phyloP scores from a whole-genome alignment of 129 eudicot genomes.

The Tagetes erecta region DNA sequence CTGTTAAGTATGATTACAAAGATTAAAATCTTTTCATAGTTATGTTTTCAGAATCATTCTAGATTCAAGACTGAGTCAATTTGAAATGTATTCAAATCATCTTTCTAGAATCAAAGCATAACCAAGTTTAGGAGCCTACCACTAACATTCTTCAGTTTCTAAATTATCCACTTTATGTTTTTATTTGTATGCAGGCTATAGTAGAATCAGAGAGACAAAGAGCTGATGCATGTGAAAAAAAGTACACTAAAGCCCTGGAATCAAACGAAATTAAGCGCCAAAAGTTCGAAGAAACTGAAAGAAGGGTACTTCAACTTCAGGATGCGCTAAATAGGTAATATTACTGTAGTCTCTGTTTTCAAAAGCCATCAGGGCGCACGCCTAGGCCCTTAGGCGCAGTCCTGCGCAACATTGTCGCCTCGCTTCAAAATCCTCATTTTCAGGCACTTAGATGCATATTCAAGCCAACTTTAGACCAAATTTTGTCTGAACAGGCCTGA shows the following conservation, averaged over 20 bases:
- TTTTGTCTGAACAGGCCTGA: no score
- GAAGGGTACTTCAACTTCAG: slow-evolving; percentile 71
- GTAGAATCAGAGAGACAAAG: slow-evolving; percentile 70
- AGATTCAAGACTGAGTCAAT: neutral
- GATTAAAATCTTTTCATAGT: neutral
- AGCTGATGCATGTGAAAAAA: slow-evolving; percentile 75
- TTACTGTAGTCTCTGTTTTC: slow-evolving; percentile 9
- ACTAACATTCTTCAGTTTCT: slow-evolving; percentile 7
- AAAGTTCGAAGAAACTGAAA: slow-evolving; percentile 88
- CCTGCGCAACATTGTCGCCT: no score
- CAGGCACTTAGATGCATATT: no score
- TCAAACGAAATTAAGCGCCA: slow-evolving; percentile 63
- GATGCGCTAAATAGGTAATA: slow-evolving; percentile 76
- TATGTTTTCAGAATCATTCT: neutral
- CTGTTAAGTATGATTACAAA: neutral
- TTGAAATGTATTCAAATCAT: neutral
- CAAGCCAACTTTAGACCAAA: no score
- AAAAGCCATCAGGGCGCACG: no score
- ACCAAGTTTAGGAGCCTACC: neutral
- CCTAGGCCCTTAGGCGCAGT: no score
- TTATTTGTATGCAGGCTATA: slow-evolving; percentile 41
- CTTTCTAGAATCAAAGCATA: neutral
- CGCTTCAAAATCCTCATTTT: no score
- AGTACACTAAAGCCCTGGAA: slow-evolving; percentile 55
- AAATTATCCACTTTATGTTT: slow-evolving; percentile 11